Evolutionary conservation across 1,284 basidiomycete genomes (phyloP), one percentile per base, ranked within the genome.

Genomic region (Phellinidium pouzarii): DNA sequence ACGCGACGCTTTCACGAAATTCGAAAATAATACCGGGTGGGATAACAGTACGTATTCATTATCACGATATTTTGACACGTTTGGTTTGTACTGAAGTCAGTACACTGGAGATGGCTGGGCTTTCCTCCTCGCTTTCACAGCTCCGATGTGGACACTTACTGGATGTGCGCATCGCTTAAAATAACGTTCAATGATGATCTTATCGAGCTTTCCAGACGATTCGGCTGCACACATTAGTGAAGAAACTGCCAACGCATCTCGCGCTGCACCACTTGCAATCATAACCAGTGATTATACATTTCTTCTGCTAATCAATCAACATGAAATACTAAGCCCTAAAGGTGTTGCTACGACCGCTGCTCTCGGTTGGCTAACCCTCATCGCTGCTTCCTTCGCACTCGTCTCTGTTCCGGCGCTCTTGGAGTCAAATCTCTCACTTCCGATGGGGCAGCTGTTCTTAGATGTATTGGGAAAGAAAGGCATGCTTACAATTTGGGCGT

Each of bases 191-290:
- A 42, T 6, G 20, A 14, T 48, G 34, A 42, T 25, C 19, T 46
- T 14, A 41, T 23, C 27, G 37, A 27, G 44, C 34, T 52, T 11
- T 11, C 14, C 36, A 58, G 84, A 86, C 59, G 86, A 89, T 61
- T 84, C 84, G 25, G 84, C 86, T 2, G 84, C 83, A n/a, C 85
- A 88, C 61, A 82, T 89, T 45, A 76, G 82, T 9, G 86, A 89
- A 67, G 87, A 89, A 65, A 78, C 81, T 0, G 68, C 82, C 4
- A 80, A 80, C 37, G 86, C 86, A 3, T 75, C 78, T 9, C 71
- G 72, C 48, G 80, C 81, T 17, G 84, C 87, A 1, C 89, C 89
- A 1, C 78, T 87, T 48, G 88, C 89, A 2, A 91, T 92, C 61
- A 71, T 89, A 25, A 68, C 80, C 29, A 78, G 79, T n/a, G n/a